phyloP scores from a whole-genome alignment of 2,329 filamentous ascomycete genomes.

The Parasarocladium wereldwijsianum region DNA sequence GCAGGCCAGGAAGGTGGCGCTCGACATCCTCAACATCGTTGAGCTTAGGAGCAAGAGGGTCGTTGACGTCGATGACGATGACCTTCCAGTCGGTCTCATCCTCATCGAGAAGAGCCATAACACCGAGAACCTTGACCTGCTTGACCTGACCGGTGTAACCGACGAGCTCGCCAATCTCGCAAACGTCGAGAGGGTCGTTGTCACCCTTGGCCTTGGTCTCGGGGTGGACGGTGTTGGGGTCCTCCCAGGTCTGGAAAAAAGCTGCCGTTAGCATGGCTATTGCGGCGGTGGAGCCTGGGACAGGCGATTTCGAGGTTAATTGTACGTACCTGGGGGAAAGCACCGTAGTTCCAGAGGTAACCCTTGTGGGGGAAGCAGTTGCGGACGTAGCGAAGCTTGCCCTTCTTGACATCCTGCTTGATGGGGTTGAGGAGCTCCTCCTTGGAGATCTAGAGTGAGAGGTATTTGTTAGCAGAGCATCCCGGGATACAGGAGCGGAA shows the following conservation, averaged over 20 bases:
- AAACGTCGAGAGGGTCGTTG: constrained; percentile 98
- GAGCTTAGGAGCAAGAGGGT: constrained; percentile 89
- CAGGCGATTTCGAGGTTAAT: neutral
- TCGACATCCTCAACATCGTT: constrained; percentile 99
- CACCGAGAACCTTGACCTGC: constrained; percentile 98
- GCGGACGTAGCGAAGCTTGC: constrained; percentile 96
- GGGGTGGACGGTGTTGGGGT: constrained; percentile 87
- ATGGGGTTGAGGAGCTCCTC: constrained; percentile 97
- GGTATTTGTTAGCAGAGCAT: too few species aligned
- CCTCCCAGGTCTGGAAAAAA: constrained; percentile 77
- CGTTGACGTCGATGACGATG: constrained; percentile 97
- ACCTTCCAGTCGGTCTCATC: constrained; percentile 99
- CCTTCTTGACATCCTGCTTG: constrained; percentile 99
- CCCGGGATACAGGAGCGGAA: too few species aligned
- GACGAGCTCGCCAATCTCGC: constrained; percentile 97
- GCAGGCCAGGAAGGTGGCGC: constrained; percentile 89
- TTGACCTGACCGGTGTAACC: constrained; percentile 94
- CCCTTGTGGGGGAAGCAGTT: constrained; percentile 99
- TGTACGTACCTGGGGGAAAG: constrained; percentile 76
- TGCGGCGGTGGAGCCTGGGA: neutral
- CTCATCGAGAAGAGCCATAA: constrained; percentile 98
- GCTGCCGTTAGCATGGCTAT: constrained; percentile 6
- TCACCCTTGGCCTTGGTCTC: constrained; percentile 99
- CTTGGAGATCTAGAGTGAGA: constrained; percentile 84
- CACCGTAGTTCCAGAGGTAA: constrained; percentile 99